A percentile compares a stretch with the other conserved stretches of the same genome.
Evolutionary conservation across 192 early-diverging fungal species (phyloP).

Genomic region (Linnemannia hyalina): DNA sequence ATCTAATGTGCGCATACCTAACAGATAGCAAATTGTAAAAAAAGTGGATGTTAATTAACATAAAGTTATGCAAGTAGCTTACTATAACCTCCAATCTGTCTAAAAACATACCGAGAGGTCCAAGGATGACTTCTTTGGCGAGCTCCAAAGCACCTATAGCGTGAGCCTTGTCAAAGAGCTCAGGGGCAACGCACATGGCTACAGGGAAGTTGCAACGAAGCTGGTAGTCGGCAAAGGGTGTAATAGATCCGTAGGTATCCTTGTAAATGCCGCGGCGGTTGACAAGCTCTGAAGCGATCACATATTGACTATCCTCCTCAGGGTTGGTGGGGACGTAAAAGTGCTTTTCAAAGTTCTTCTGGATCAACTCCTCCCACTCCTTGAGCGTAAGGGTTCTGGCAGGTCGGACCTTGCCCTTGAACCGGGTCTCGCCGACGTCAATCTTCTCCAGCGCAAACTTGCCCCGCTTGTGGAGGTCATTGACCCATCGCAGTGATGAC

Average conservation of each 20-base stretch:
- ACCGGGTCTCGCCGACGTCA: constrained; percentile 57
- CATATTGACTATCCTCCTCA: constrained; percentile 71
- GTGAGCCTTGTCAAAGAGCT: constrained; percentile 87
- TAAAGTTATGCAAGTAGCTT: neutral
- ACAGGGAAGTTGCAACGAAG: constrained; percentile 92
- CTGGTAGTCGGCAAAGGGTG: constrained; percentile 90
- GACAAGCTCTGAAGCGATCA: constrained; percentile 72
- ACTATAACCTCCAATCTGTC: neutral
- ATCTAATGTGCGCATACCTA: constrained; percentile 95
- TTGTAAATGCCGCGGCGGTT: constrained; percentile 96
- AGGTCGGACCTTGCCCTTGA: constrained; percentile 47
- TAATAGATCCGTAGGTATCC: constrained; percentile 82
- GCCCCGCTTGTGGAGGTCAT: constrained; percentile 58
- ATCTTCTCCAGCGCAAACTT: constrained; percentile 28
- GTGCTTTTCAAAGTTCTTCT: constrained; percentile 84
- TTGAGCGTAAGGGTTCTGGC: constrained; percentile 64
- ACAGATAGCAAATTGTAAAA: neutral
- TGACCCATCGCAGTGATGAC: constrained; percentile 87
- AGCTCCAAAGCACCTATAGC: constrained; percentile 78
- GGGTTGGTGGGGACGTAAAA: constrained; percentile 93
- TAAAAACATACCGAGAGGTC: constrained; percentile 70
- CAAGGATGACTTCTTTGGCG: constrained; percentile 77
- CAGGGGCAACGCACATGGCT: constrained; percentile 95
- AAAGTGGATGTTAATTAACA: neutral
- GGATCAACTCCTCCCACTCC: constrained; percentile 86